Evolutionary conservation across 768 basidiomycete genomes (phyloP), one percentile per base, ranked within the genome.

Genomic region (Gyrodon lividus): DNA sequence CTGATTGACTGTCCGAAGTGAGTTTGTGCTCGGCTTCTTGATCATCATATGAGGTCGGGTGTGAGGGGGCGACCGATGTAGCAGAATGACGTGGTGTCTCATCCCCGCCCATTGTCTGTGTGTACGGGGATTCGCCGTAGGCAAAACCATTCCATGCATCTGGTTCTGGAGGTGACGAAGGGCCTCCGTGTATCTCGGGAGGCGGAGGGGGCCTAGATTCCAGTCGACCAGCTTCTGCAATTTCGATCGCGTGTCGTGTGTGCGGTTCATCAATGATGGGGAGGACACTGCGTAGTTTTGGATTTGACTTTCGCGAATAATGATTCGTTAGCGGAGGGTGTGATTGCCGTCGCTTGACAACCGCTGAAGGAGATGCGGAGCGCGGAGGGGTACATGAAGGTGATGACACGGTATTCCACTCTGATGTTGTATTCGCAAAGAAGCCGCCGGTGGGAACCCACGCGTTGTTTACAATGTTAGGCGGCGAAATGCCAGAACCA

Each of bases 251-350:
- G 52, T 68, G 62, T 17, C 67, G 72, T 47, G 73, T 55, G 50
- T 72, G 79, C 26, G 69, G 66, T 68, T 91, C 89, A 54, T 88
- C 85, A 48, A 91, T 83, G 19, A 82, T 78, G 26, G 86, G 68
- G n/a, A 91, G 72, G n/a, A 86, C 80, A 51, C 75, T 84, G 42
- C 86, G 84, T 39, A 90, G 76, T 64, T 87, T 89, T 16, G 79
- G 78, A 30, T 84, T 82, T 4, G 79, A 73, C 68, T 83, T 86
- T 56, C 83, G 77, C 23, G 68, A 47, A 30, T 70, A 70, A 57
- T 75, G 73, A 19, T 52, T 55, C 14, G 69, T 65, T 51, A 67
- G 59, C 23, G 72, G 65, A 26, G 80, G 81, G 24, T 76, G 73
- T 4, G 83, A 81, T 63, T 82, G 78, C 59, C 79, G 75, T 26